Evolutionary conservation across 1,284 basidiomycete species (phyloP), one percentile per base, ranked within the genome.

Genomic region (Marasmius oreades): DNA sequence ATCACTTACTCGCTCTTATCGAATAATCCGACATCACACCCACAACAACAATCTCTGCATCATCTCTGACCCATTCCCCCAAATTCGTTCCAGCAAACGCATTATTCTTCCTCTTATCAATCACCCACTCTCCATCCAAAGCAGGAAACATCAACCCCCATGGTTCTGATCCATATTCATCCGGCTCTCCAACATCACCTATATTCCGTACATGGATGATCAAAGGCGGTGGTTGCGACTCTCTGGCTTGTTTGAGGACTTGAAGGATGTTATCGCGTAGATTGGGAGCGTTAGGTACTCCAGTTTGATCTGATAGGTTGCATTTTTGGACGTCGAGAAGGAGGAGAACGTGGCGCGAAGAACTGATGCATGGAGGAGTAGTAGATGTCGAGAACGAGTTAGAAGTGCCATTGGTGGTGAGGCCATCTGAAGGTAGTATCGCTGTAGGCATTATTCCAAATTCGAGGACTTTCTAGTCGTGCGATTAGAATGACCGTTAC

Each of bases 91-190:
- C 82, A 0, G 77, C 71, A 61, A 88, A 88, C 22, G 85, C 85
- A 64, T 86, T 88, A 71, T 84, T 86, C 71, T 86, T 86, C 59
- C 70, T 70, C 71, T 87, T 88, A 71, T 88, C 84, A 54, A 88
- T 62, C 54, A 86, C 71, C 52, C 69, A 66, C 67, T 87, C 85
- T 61, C 71, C 64, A 0, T 75, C 65, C 11, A 73, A 73, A 1
- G 81, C 78, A 8, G 70, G 62, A 66, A 82, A 79, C 34, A 77
- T 75, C 64, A 88, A 80, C 61, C 79, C 68, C 84, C 84, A 87
- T 5, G 83, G 82, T 3, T 73, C 66, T 0, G 78, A 70, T 57
- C 73, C 61, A 0, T 73, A 76, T 64, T 82, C 81, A 69, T 86
- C 85, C 2, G 77, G 67, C n/a, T 87, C 84, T 52, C 82, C 77